Percentiles rank a stretch among this genome's conserved stretches.
These are phyloP conservation scores for Solanum ossicruentum DNA, from an alignment of 257 asterid species.

Conservation along the genomic window DNA sequence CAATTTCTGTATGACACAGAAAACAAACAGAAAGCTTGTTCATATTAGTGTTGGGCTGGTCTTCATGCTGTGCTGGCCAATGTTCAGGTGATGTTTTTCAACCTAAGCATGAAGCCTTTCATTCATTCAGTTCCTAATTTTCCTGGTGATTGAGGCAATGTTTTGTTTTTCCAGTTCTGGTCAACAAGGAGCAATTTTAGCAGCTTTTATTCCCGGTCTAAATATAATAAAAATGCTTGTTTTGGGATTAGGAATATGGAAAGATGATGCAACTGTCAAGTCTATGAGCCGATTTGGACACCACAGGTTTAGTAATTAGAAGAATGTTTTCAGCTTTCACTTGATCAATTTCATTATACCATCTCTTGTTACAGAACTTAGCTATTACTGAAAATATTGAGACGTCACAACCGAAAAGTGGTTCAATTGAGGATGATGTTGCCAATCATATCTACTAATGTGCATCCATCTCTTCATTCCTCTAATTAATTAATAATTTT, in stretches of 20 bases:
- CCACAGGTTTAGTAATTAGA: slow-evolving; percentile 34
- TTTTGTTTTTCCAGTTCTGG: slow-evolving; percentile 48
- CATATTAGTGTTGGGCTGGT: slow-evolving; percentile 71
- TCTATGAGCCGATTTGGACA: slow-evolving; percentile 95
- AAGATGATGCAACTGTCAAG: slow-evolving; percentile 80
- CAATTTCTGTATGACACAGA: slow-evolving; percentile 16
- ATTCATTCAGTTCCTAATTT: not conserved
- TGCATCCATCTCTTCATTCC: not conserved
- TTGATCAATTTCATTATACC: not conserved
- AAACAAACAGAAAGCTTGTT: slow-evolving; percentile 48
- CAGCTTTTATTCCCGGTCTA: slow-evolving; percentile 58
- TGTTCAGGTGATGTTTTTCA: slow-evolving; percentile 75
- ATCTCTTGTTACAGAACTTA: not conserved
- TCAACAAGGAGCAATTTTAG: slow-evolving; percentile 61
- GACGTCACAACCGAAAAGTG: not conserved
- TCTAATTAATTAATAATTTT: not conserved
- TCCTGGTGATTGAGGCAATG: not conserved
- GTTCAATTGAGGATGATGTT: not conserved
- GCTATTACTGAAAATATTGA: not conserved
- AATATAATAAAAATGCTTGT: slow-evolving; percentile 67
- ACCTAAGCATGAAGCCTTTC: slow-evolving; percentile 39
- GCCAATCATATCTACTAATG: not conserved
- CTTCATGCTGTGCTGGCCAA: slow-evolving; percentile 98
- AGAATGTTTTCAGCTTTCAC: not conserved
- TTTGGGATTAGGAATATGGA: slow-evolving; percentile 71